Base-by-base conservation (phyloP, 2,329 filamentous ascomycete genomes). In the Sclerotinia minor region DNA sequence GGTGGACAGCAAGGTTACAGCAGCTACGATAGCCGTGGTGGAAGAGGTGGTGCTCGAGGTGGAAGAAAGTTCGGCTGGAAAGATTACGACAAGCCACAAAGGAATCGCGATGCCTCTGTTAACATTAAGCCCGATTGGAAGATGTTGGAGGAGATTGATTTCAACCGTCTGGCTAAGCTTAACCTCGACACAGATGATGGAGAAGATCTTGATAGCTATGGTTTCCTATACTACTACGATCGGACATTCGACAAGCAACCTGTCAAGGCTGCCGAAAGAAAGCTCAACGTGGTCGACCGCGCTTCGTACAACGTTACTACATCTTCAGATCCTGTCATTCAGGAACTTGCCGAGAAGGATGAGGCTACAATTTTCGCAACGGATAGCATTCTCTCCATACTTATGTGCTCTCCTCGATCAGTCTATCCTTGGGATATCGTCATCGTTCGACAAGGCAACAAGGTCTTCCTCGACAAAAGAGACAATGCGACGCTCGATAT, bases 361-460 rank as follows among this genome's bases (percentile, higher is more conserved):
- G 94, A 97, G 82, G 95, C 94, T 58, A 95, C 92, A 74, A 94
- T 99, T 77, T 99, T 98, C 78, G 93, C 95, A 71, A 97, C 95
- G 55, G 94, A 97, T 80, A 97, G 90, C 81, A 94, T 99, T 76
- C 87, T 99, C 69, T 98, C 94, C 73, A 98, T 97, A 93, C 89
- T 99, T 76, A 99, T 99, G 95, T 99, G 95, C 82, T 89, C 95
- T 64, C 92, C 95, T 69, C 92, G 96, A 76, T 97, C 92, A 68
- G 92, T 99, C 71, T 98, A 98, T 84, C 94, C 94, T 54, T 99
- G 95, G 95, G 95, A 99, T 80, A 89, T 99, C 76, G 90, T 99
- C 78, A 96, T 99, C 77, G 84, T 92, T 71, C 89, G 92, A 80
- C 92, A 96, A 79, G 92, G 91, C 79, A 92, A 94, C 87, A 97